These are phyloP conservation scores for Selaginella moellendorffii DNA, from an alignment of 75 land plant genomes.

Conservation along the genomic window DNA sequence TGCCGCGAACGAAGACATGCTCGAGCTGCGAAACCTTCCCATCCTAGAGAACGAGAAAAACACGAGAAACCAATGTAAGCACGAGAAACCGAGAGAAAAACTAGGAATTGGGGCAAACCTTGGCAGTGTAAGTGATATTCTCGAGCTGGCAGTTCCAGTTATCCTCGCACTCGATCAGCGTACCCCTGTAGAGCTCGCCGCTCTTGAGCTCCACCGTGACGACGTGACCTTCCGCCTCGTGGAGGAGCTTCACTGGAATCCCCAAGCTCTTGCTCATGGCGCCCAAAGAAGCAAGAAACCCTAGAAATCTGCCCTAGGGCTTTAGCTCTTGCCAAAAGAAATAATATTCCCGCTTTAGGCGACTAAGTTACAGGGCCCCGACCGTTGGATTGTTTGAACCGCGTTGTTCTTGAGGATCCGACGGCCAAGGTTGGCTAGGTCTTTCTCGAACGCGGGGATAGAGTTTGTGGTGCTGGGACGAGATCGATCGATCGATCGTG, in stretches of 20 bases:
- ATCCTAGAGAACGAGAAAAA: slow-evolving; percentile 37
- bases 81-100: too few relatives aligned
- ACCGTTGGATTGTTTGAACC: too few relatives aligned
- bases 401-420: too few relatives aligned
- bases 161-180: slow-evolving; percentile 83
- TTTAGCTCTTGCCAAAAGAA: too few relatives aligned
- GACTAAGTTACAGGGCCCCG: too few relatives aligned
- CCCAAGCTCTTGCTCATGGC: slow-evolving; percentile 85
- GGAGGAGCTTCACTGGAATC: slow-evolving; percentile 87
- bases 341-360: too few relatives aligned
- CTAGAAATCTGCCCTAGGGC: too few relatives aligned
- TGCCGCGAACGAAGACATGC: slow-evolving; percentile 87
- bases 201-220: slow-evolving; percentile 87
- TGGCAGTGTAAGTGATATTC: slow-evolving; percentile 73
- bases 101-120: slow-evolving; percentile 41
- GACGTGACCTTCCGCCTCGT: slow-evolving; percentile 82
- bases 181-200: slow-evolving; percentile 86
- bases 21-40: slow-evolving; percentile 81
- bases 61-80: neutral
- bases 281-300: too few relatives aligned
- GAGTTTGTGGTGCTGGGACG: too few relatives aligned
- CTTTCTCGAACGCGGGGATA: too few relatives aligned
- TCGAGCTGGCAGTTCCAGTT: slow-evolving; percentile 98
- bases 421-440: too few relatives aligned
- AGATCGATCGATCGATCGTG: too few relatives aligned